A percentile compares a stretch with the other conserved stretches of the same genome.
Conservation (phyloP, 345 rosid species). For the Garcia nutans region DNA sequence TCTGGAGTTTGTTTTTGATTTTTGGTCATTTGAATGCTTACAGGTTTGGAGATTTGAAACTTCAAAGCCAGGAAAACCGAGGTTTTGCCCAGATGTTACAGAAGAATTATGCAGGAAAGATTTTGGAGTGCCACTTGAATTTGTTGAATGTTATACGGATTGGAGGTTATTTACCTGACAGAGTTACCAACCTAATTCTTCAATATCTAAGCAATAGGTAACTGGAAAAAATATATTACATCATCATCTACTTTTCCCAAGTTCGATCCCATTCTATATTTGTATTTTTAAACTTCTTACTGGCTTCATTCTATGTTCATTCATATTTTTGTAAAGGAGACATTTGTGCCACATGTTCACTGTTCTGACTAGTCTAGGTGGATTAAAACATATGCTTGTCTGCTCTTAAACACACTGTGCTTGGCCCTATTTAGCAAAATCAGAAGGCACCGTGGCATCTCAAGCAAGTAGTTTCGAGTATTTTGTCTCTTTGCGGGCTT, state of each 20-base stretch:
- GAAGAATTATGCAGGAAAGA: constrained; percentile 88
- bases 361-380: not conserved
- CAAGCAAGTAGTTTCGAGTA: too few relatives aligned
- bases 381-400: not conserved
- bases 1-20: not conserved
- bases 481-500: too few relatives aligned
- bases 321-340: not conserved
- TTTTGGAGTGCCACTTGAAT: constrained; percentile 90
- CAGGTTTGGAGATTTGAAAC: constrained; percentile 96
- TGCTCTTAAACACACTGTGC: not conserved
- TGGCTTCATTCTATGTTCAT: not conserved
- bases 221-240: constrained; percentile 4
- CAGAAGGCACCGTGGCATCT: not conserved
- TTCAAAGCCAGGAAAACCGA: constrained; percentile 79
- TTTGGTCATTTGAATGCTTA: constrained; percentile 13
- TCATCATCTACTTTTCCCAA: not conserved
- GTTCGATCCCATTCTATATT: not conserved
- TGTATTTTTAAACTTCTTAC: not conserved
- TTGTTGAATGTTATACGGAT: constrained; percentile 68
- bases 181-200: constrained; percentile 93
- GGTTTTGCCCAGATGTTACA: constrained; percentile 91
- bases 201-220: constrained; percentile 96
- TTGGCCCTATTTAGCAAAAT: not conserved
- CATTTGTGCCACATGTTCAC: not conserved
- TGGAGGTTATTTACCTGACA: constrained; percentile 95